These are phyloP conservation scores for Metschnikowia corniflorae DNA, from an alignment of 805 yeast species.

Conservation along the genomic window DNA sequence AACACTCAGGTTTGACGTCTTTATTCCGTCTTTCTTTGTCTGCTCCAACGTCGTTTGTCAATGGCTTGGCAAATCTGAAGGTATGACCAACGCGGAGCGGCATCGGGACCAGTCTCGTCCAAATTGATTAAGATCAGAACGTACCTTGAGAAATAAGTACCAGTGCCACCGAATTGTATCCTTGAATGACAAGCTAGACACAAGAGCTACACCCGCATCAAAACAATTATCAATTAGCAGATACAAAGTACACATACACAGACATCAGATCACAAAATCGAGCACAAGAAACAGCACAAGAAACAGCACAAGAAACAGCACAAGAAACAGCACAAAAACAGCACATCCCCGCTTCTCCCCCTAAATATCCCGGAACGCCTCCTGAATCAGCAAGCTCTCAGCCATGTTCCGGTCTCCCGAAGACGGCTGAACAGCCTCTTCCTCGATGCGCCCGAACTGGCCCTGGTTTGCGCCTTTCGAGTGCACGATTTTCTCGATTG, in stretches of 20 bases:
- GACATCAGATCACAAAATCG: background rate
- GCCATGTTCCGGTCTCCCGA: constrained; percentile 10
- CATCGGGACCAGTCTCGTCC: no score
- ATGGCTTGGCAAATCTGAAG: constrained; percentile 89
- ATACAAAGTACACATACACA: no score
- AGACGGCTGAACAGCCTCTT: constrained; percentile 5
- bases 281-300: background rate
- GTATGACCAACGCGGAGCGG: no score
- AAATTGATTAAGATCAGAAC: no score
- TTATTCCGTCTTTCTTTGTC: constrained; percentile 79
- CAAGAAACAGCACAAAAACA: background rate
- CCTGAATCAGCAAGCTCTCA: constrained; percentile 19
- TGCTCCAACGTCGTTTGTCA: constrained; percentile 71
- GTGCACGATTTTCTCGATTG: constrained; percentile 38
- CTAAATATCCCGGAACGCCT: constrained; percentile 13
- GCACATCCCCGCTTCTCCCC: background rate
- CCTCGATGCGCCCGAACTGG: constrained; percentile 8
- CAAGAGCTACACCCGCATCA: no score
- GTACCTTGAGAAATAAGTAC: no score
- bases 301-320: background rate
- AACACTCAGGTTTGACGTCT: constrained; percentile 56
- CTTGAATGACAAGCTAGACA: no score
- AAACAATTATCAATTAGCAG: no score
- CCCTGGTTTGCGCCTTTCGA: constrained; percentile 11
- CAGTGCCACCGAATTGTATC: no score